Conservation (phyloP, 139 green algal genomes). For the Chlorella sp. region DNA sequence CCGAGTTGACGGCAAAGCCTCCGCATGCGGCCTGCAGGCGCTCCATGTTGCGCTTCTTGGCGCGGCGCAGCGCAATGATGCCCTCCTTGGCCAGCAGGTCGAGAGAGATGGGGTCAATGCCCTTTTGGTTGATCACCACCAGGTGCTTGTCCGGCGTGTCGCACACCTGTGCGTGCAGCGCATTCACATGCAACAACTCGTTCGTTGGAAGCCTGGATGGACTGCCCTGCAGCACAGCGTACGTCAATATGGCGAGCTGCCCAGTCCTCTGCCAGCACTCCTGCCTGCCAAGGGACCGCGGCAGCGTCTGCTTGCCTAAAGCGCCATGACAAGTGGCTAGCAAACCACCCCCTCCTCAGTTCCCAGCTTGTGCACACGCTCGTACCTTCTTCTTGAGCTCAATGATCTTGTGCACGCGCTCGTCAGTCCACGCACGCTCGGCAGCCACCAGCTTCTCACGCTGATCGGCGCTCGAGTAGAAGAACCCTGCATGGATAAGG, state of each 20-base stretch:
- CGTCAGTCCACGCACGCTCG: conserved; percentile 89
- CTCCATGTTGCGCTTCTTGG: conserved; percentile 99
- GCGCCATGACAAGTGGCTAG: too few relatives aligned
- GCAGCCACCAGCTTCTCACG: conserved; percentile 94
- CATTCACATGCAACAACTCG: not conserved
- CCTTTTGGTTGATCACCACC: conserved; percentile 99
- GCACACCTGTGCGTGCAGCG: conserved; percentile 64
- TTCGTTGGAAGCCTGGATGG: not conserved
- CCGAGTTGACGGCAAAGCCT: conserved; percentile 67
- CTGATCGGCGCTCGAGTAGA: conserved; percentile 95
- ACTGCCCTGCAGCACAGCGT: not conserved
- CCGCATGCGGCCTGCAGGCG: conserved; percentile 90
- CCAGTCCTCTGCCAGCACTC: too few relatives aligned
- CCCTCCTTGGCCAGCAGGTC: conserved; percentile 95
- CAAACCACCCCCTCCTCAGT: too few relatives aligned
- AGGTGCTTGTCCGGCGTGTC: conserved; percentile 73
- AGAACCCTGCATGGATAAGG: conserved; percentile 84
- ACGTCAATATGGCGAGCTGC: too few relatives aligned
- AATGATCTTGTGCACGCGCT: conserved; percentile 88
- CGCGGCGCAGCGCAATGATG: conserved; percentile 80
- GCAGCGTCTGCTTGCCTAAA: too few relatives aligned
- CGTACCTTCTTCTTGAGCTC: conserved; percentile 93
- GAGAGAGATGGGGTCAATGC: conserved; percentile 95
- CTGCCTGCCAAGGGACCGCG: too few relatives aligned
- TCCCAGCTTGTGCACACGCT: too few relatives aligned